These are phyloP conservation scores for Brachypodium distachyon DNA, from an alignment of 202 grass and related monocot species.

Conservation along the genomic window DNA sequence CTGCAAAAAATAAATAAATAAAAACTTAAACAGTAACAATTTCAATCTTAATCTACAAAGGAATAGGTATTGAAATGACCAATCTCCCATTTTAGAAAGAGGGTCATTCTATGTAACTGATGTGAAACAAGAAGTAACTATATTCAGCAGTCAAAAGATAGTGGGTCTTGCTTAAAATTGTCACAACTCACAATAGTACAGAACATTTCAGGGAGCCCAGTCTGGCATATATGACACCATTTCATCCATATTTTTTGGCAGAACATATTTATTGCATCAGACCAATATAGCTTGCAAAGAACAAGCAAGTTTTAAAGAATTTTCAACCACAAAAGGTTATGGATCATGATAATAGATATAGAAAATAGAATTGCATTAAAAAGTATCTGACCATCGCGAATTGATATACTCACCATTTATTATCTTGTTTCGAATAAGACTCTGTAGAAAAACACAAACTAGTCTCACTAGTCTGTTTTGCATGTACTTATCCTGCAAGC, in stretches of 20 bases:
- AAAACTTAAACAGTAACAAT: not conserved
- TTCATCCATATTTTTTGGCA: not conserved
- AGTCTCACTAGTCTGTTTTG: slow-evolving; percentile 96
- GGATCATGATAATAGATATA: not conserved
- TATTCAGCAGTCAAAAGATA: not conserved
- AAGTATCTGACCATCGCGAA: not conserved
- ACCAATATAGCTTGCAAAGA: slow-evolving; percentile 4
- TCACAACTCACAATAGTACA: not conserved
- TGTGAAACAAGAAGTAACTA: not conserved
- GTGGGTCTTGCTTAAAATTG: not conserved
- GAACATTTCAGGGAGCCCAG: not conserved
- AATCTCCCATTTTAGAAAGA: not conserved
- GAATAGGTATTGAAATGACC: not conserved
- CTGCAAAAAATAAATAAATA: slow-evolving; percentile 39
- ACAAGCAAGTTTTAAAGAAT: not conserved
- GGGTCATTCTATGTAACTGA: not conserved
- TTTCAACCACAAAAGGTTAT: not conserved
- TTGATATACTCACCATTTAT: slow-evolving; percentile 75
- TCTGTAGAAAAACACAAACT: slow-evolving; percentile 96
- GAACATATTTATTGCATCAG: not conserved
- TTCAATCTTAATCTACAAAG: not conserved
- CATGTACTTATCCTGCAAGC: slow-evolving; percentile 93
- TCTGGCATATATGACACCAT: not conserved
- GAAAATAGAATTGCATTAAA: not conserved
- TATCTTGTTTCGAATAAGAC: slow-evolving; percentile 95